Evolutionary conservation across 768 basidiomycete species (phyloP).

Genomic region (Hygrocybe punicea): DNA sequence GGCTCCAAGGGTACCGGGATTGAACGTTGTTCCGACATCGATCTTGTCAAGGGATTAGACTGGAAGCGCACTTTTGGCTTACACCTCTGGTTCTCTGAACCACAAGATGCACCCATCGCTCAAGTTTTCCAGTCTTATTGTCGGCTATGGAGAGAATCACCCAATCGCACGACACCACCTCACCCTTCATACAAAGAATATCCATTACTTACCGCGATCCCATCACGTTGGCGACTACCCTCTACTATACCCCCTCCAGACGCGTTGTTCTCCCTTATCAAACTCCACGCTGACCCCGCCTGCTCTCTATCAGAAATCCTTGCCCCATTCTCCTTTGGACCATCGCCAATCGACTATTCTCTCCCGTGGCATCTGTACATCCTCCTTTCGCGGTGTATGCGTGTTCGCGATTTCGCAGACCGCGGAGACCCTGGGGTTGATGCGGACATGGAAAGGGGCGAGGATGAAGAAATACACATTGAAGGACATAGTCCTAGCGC

Average conservation of each 20-base stretch:
- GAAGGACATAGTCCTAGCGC: conserved; percentile 84
- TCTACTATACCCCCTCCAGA: conserved; percentile 53
- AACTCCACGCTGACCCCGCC: conserved; percentile 68
- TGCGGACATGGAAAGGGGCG: conserved; percentile 34
- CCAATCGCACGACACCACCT: conserved; percentile 48
- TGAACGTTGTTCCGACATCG: conserved; percentile 52
- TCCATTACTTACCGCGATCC: conserved; percentile 12
- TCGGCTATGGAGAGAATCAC: conserved; percentile 35
- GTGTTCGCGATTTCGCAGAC: conserved; percentile 85
- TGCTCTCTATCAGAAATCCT: conserved; percentile 68
- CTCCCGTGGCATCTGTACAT: conserved; percentile 93
- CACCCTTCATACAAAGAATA: conserved; percentile 55
- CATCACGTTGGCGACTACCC: conserved; percentile 42
- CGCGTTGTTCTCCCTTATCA: conserved; percentile 77
- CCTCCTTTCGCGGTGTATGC: conserved; percentile 77
- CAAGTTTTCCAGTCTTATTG: conserved; percentile 67
- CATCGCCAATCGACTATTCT: conserved; percentile 75
- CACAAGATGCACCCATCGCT: conserved; percentile 65
- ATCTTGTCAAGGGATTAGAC: conserved; percentile 71
- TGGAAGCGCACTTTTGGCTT: conserved; percentile 95
- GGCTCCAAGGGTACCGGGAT: conserved; percentile 51
- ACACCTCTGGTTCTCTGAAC: conserved; percentile 82
- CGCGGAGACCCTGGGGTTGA: conserved; percentile 49
- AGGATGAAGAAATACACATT: conserved; percentile 43
- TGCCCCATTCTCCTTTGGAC: conserved; percentile 67